A percentile compares a stretch with the other conserved stretches of the same genome.
Conservation (phyloP, 495 filamentous ascomycete species). For the Neurospora sp. region DNA sequence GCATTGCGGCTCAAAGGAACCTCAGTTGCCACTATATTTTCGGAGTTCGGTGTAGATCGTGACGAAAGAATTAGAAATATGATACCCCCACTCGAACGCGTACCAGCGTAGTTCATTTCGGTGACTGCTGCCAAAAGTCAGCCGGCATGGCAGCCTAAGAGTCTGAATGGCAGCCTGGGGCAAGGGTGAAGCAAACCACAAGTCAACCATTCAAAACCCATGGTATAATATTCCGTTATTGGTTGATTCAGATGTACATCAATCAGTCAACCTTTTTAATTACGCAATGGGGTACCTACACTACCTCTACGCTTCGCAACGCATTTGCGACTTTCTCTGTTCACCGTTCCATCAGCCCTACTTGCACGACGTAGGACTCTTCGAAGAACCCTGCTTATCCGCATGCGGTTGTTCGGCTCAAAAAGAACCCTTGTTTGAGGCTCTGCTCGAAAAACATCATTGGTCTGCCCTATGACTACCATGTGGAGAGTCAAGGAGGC, state of each 20-base stretch:
- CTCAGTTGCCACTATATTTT: background rate
- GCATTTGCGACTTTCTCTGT: background rate
- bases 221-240: background rate
- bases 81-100: background rate
- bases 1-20: background rate
- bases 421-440: background rate
- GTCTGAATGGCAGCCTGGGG: background rate
- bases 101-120: background rate
- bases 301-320: background rate
- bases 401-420: background rate
- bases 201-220: background rate
- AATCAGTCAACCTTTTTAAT: background rate
- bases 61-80: background rate
- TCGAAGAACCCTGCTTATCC: background rate
- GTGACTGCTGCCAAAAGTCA: background rate
- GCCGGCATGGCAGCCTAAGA: background rate
- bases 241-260: background rate
- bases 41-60: background rate
- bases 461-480: background rate
- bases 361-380: background rate
- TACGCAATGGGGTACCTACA: background rate
- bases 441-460: background rate
- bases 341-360: background rate
- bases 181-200: background rate
- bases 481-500: background rate